These are phyloP conservation scores for Diaporthe helianthi DNA, from an alignment of 2,329 filamentous ascomycete genomes.

Conservation along the genomic window DNA sequence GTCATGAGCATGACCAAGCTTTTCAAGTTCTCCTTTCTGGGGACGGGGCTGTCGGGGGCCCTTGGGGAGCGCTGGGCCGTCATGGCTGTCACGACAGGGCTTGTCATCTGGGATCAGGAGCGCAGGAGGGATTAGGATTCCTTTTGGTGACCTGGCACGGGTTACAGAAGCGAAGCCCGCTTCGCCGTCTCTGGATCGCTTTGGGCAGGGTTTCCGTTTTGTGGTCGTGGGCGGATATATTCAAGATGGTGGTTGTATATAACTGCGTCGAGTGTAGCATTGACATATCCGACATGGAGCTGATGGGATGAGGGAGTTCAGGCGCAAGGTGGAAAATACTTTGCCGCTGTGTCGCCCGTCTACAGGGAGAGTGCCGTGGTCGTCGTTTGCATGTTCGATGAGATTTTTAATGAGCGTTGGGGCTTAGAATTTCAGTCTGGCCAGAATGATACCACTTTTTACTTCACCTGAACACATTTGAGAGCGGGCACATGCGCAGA, in stretches of 20 bases:
- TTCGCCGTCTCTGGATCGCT: too few species aligned
- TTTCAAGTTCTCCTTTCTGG: constrained; percentile 50
- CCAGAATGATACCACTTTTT: constrained; percentile 17
- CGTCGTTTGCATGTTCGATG: not conserved
- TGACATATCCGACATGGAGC: not conserved
- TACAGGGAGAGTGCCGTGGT: too few species aligned
- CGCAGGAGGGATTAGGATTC: not conserved
- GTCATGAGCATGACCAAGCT: constrained; percentile 44
- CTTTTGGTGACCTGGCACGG: constrained; percentile 7
- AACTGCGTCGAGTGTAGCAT: not conserved
- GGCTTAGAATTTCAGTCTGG: not conserved
- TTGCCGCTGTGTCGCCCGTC: not conserved
- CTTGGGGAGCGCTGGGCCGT: constrained; percentile 52
- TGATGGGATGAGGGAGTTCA: not conserved
- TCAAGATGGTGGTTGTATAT: not conserved
- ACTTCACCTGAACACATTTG: not conserved
- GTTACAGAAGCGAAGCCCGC: too few species aligned
- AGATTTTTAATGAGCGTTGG: not conserved
- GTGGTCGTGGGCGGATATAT: not conserved
- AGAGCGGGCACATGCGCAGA: not conserved
- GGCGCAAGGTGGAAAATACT: not conserved
- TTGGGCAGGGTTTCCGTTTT: not conserved
- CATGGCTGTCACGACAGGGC: constrained; percentile 50
- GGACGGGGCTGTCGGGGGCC: constrained; percentile 47
- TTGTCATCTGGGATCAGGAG: constrained; percentile 47